Conservation (phyloP, 371 early-diverging fungal species). For the Zopfochytrium polystomum region DNA sequence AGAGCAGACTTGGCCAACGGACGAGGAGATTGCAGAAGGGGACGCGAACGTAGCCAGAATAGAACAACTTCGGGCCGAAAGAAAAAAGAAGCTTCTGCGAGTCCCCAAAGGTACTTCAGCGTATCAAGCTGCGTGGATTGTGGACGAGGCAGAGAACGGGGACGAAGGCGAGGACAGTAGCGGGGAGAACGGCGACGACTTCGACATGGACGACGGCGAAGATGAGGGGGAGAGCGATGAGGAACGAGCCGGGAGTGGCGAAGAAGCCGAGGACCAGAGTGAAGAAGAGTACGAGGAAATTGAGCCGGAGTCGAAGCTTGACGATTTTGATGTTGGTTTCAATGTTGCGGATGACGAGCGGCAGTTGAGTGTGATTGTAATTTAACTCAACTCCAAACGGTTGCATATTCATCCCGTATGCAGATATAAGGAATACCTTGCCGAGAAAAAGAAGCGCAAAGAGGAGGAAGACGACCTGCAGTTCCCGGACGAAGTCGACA, state of each 20-base stretch:
- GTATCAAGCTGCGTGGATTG: conserved; percentile 97
- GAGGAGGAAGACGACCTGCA: conserved; percentile 66
- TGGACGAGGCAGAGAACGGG: conserved; percentile 67
- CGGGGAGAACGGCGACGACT: conserved; percentile 24
- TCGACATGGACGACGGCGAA: conserved; percentile 18
- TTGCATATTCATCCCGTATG: neutral
- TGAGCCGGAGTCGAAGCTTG: conserved; percentile 44
- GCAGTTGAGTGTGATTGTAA: conserved; percentile 26
- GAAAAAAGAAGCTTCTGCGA: conserved; percentile 50
- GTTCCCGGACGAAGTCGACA: conserved; percentile 96
- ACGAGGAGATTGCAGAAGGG: conserved; percentile 83
- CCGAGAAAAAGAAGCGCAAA: conserved; percentile 52
- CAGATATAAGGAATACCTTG: conserved; percentile 66
- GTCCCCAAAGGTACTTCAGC: conserved; percentile 93
- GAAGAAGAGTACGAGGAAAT: conserved; percentile 60
- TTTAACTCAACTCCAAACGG: neutral
- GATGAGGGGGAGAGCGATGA: conserved; percentile 11
- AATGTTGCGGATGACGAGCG: conserved; percentile 52
- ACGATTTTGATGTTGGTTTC: conserved; percentile 46
- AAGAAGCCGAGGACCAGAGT: conserved; percentile 11
- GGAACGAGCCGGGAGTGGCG: conserved; percentile 12
- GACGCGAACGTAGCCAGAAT: conserved; percentile 49
- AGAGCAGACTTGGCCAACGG: conserved; percentile 98
- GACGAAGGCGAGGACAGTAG: conserved; percentile 56
- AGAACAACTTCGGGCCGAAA: conserved; percentile 8